Conservation (phyloP, 805 yeast species). For the Teunomyces lycoperdinae region DNA sequence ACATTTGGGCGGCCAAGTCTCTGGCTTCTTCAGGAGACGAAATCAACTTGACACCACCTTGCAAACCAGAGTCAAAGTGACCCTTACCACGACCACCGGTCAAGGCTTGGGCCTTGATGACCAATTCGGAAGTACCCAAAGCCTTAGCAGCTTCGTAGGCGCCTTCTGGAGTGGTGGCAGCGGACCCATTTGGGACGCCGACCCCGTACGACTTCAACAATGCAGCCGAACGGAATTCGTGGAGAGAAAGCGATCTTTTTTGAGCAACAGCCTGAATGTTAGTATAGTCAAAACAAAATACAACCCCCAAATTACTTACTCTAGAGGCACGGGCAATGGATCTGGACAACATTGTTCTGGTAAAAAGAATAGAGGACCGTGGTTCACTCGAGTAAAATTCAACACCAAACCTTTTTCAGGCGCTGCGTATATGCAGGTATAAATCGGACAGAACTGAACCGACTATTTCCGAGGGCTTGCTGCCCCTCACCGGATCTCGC, state of each 20-base stretch:
- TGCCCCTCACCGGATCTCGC: constrained; percentile 3
- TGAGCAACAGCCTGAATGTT: constrained; percentile 25
- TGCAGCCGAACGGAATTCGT: constrained; percentile 94
- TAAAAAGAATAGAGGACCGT: background rate
- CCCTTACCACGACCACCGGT: constrained; percentile 99
- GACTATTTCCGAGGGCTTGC: constrained; percentile 4
- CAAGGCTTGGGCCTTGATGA: constrained; percentile 96
- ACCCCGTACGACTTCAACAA: constrained; percentile 79
- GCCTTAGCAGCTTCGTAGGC: constrained; percentile 80
- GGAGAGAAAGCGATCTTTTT: constrained; percentile 80
- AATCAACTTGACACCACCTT: constrained; percentile 95
- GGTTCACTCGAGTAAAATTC: background rate
- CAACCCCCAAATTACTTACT: constrained; percentile 27
- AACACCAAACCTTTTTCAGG: background rate
- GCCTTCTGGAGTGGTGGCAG: constrained; percentile 86
- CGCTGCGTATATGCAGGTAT: background rate
- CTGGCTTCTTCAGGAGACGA: constrained; percentile 81
- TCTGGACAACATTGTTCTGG: constrained; percentile 38
- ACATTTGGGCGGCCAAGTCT: constrained; percentile 84
- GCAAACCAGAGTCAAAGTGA: constrained; percentile 89
- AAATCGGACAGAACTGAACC: constrained; percentile 3
- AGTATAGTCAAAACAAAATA: constrained; percentile 11
- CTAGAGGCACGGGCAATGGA: constrained; percentile 40
- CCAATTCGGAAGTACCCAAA: constrained; percentile 77
- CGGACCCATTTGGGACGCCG: constrained; percentile 87